These are phyloP conservation scores for Diaporthe sp. DNA, from an alignment of 2,329 filamentous ascomycete species.

Conservation along the genomic window DNA sequence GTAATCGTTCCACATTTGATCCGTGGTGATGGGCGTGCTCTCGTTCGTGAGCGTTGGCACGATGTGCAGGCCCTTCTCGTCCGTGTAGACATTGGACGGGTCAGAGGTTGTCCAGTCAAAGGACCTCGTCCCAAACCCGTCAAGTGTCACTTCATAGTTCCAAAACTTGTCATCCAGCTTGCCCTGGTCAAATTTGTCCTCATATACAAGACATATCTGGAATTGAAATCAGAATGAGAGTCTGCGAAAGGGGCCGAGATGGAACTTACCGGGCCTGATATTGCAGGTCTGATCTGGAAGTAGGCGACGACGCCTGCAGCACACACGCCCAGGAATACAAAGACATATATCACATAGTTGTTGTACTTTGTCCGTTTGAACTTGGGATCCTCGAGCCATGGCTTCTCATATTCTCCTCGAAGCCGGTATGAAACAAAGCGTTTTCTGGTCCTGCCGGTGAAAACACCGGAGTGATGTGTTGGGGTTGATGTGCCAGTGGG, in stretches of 20 bases:
- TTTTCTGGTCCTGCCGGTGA: constrained; percentile 37
- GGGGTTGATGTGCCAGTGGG: constrained; percentile 34
- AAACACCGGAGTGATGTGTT: constrained; percentile 33
- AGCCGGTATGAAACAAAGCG: constrained; percentile 54
- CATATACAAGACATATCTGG: constrained; percentile 60
- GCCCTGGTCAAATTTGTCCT: constrained; percentile 60
- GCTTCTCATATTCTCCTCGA: constrained; percentile 54
- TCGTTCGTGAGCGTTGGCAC: constrained; percentile 65
- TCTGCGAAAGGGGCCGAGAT: background rate
- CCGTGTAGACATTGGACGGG: constrained; percentile 61
- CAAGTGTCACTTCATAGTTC: constrained; percentile 45
- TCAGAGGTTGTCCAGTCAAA: constrained; percentile 70
- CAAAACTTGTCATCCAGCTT: constrained; percentile 38
- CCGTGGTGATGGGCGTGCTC: constrained; percentile 54
- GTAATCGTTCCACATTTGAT: constrained; percentile 56
- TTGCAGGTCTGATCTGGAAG: constrained; percentile 46
- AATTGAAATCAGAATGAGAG: constrained; percentile 18
- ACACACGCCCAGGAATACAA: constrained; percentile 52
- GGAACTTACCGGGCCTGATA: constrained; percentile 44
- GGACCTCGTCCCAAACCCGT: constrained; percentile 61
- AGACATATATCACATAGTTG: constrained; percentile 51
- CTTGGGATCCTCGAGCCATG: constrained; percentile 54
- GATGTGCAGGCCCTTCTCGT: constrained; percentile 65
- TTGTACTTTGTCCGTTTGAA: constrained; percentile 53
- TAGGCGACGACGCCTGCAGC: constrained; percentile 53